phyloP scores from a whole-genome alignment of 2,329 filamentous ascomycete species.

The Pseudocercospora fijiensis region DNA sequence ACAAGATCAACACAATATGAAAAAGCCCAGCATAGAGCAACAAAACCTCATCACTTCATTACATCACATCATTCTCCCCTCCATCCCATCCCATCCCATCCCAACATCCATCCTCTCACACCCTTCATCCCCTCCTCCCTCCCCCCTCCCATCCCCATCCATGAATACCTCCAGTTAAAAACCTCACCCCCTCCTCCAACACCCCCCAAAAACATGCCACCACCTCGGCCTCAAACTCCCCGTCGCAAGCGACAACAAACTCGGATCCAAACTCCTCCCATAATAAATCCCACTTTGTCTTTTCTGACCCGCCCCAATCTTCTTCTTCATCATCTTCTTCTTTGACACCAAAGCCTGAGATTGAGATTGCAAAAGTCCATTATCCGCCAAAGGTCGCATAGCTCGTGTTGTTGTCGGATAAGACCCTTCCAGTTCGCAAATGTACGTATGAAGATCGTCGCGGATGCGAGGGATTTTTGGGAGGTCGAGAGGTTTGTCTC shows the following conservation, averaged over 20 bases:
- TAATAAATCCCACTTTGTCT: neutral
- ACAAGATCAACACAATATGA: neutral
- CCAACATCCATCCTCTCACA: neutral
- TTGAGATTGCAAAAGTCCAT: slow-evolving; percentile 1
- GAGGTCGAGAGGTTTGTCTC: neutral
- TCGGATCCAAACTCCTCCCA: neutral
- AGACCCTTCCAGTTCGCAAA: neutral
- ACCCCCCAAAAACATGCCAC: neutral
- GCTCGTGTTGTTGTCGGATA: neutral
- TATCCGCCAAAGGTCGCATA: too few species aligned
- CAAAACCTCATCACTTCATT: neutral
- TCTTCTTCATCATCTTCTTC: too few species aligned
- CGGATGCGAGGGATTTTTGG: neutral
- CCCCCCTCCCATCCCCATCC: neutral
- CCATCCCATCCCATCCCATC: neutral
- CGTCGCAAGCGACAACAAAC: neutral
- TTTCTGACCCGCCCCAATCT: too few species aligned
- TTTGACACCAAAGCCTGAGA: too few species aligned
- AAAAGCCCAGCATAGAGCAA: neutral
- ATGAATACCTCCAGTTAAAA: too few species aligned
- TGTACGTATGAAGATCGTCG: too few species aligned
- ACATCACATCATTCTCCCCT: neutral
- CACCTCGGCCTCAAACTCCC: neutral
- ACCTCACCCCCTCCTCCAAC: neutral
- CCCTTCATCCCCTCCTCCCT: neutral